Evolutionary conservation across 768 basidiomycete species (phyloP), one percentile per base, ranked within the genome.

Genomic region (Trametes cingulata): DNA sequence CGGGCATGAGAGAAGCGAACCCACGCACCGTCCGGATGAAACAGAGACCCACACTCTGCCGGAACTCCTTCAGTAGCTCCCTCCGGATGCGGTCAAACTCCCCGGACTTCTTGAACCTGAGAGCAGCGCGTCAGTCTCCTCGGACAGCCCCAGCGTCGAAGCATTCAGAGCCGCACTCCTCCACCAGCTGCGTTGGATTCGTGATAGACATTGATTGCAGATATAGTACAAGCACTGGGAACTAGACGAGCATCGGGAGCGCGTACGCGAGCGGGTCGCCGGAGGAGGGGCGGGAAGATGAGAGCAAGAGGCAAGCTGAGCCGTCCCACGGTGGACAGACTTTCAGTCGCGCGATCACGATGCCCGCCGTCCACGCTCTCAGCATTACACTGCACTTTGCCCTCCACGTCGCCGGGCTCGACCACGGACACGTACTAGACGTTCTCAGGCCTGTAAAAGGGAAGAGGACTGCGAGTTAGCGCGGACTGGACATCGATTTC

Each of bases 41-140:
- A 40, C 49, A 58, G 55, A 42, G 17, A 75, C 83, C 60, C 71
- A 89, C 88, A 67, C 84, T 81, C 64, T 76, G 78, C 65, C 84
- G 82, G 70, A 89, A 88, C 66, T 85, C 77, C 6, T 77, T 67
- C 37, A 90, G 71, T 22, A 91, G 74, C 71, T 90, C 84, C 50
- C 82, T 81, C 49, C 89, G 80, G 62, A 90, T 69, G 22, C 85
- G 82, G 65, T 91, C 88, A 64, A 90, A 90, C 73, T 91, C 87
- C 27, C 88, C 89, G 12, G 87, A 88, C 66, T 85, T 86, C 73
- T 91, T 90, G 76, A 90, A 91, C 66, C 89, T 91, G 64, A 33
- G 35, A 39, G 17, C n/a, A 39, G 42, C 47, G 25, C 15, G 46
- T 62, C 60, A 55, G 62, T 43, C 46, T 17, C 6, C 17, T 22